phyloP scores from a whole-genome alignment of 768 basidiomycete species.

The Tulasnella calospora region DNA sequence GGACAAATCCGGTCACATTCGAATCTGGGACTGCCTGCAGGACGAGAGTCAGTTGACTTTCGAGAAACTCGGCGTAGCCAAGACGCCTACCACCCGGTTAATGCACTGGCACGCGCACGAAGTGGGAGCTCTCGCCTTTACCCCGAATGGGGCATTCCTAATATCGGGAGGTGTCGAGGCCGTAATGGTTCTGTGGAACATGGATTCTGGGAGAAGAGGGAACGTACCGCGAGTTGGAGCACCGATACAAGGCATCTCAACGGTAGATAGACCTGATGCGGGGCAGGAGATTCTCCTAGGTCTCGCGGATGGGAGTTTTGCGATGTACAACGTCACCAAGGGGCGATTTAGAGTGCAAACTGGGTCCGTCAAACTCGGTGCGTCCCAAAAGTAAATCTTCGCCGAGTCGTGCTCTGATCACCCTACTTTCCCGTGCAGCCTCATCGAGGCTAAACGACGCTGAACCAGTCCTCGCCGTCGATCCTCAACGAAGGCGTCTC shows the following conservation, averaged over 20 bases:
- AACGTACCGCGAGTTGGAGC: constrained; percentile 90
- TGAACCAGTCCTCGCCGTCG: constrained; percentile 56
- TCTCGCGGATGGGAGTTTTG: constrained; percentile 73
- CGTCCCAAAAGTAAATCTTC: constrained; percentile 51
- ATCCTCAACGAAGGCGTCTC: constrained; percentile 56
- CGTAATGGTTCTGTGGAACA: constrained; percentile 95
- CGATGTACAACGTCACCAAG: constrained; percentile 56
- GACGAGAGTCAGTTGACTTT: constrained; percentile 36
- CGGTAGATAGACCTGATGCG: constrained; percentile 43
- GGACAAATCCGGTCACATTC: constrained; percentile 75
- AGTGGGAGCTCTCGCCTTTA: constrained; percentile 80
- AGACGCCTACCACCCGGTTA: constrained; percentile 74
- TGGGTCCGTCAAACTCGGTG: constrained; percentile 51
- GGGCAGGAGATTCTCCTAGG: constrained; percentile 87
- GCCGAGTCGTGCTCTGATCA: background rate
- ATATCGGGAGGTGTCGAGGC: constrained; percentile 93
- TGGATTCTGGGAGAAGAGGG: constrained; percentile 82
- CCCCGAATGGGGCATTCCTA: constrained; percentile 84
- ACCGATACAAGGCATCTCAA: constrained; percentile 66
- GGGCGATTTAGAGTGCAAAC: background rate
- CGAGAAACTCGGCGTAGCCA: constrained; percentile 57
- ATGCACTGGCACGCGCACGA: constrained; percentile 98
- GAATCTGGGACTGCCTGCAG: constrained; percentile 89
- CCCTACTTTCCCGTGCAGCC: background rate
- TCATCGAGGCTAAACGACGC: background rate